phyloP scores from a whole-genome alignment of 495 filamentous ascomycete genomes.

The Glonium stellatum region DNA sequence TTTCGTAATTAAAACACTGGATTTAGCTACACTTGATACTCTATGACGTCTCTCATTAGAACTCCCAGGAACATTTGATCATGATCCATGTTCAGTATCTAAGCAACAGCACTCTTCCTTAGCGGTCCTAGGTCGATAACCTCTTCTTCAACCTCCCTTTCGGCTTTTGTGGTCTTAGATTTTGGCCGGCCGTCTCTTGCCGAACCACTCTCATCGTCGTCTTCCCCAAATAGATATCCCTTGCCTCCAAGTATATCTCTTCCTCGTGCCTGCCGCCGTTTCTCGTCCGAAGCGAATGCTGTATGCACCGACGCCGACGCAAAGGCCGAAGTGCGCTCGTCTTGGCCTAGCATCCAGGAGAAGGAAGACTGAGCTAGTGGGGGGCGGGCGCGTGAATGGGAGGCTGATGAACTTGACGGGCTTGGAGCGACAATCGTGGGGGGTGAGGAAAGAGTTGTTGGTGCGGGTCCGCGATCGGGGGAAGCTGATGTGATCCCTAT shows the following conservation, averaged over 20 bases:
- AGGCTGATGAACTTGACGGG: slow-evolving; percentile 2
- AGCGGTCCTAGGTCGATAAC: slow-evolving; percentile 27
- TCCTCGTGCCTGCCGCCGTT: slow-evolving; percentile 10
- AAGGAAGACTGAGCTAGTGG: slow-evolving; percentile 78
- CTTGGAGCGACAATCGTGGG: slow-evolving; percentile 2
- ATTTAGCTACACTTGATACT: too few species aligned
- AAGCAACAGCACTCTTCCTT: slow-evolving; percentile 12
- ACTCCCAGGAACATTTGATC: too few species aligned
- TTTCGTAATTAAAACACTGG: too few species aligned
- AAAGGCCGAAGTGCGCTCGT: slow-evolving; percentile 22
- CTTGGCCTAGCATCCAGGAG: slow-evolving; percentile 86
- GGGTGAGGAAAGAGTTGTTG: slow-evolving; percentile 2
- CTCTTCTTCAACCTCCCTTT: slow-evolving; percentile 20
- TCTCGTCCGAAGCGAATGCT: slow-evolving; percentile 23
- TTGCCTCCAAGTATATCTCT: slow-evolving; percentile 9
- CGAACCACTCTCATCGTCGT: slow-evolving; percentile 14
- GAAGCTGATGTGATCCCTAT: not conserved
- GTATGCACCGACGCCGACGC: slow-evolving; percentile 15
- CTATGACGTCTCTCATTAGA: too few species aligned
- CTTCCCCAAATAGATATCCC: slow-evolving; percentile 31
- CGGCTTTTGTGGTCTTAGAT: slow-evolving; percentile 9
- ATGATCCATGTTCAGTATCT: not conserved
- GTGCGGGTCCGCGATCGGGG: not conserved
- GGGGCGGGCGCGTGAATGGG: slow-evolving; percentile 40
- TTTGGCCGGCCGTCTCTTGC: slow-evolving; percentile 6